phyloP scores from a whole-genome alignment of 2,329 filamentous ascomycete genomes.

The Penicillium fuscoglaucum region DNA sequence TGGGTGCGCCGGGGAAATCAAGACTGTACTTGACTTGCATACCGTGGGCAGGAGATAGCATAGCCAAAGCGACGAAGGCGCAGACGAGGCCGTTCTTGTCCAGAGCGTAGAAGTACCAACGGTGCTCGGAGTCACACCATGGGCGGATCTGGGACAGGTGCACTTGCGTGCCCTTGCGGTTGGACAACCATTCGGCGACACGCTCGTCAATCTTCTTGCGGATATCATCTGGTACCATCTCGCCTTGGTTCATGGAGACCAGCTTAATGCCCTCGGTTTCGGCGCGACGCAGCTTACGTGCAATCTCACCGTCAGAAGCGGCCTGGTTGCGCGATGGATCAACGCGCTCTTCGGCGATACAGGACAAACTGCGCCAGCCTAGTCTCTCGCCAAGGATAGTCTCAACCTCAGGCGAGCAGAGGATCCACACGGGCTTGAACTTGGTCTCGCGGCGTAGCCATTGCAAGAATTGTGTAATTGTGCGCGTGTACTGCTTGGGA shows the following conservation, averaged over 20 bases:
- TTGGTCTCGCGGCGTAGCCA: conserved; percentile 69
- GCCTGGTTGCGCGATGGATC: conserved; percentile 69
- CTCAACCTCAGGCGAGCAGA: conserved; percentile 77
- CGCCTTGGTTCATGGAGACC: conserved; percentile 67
- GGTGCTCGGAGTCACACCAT: conserved; percentile 80
- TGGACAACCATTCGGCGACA: conserved; percentile 75
- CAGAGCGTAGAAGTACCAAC: conserved; percentile 80
- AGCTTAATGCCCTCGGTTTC: conserved; percentile 84
- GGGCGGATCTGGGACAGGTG: conserved; percentile 87
- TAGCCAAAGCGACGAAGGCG: conserved; percentile 78
- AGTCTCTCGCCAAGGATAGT: conserved; percentile 76
- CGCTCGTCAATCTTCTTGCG: conserved; percentile 68
- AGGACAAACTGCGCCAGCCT: conserved; percentile 85
- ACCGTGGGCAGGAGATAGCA: conserved; percentile 75
- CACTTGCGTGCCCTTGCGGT: conserved; percentile 80
- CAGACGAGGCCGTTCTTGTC: conserved; percentile 70
- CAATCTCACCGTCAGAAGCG: conserved; percentile 64
- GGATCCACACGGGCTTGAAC: conserved; percentile 83
- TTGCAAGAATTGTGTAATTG: conserved; percentile 72
- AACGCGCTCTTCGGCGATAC: conserved; percentile 84
- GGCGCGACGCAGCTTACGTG: conserved; percentile 75
- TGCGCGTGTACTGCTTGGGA: conserved; percentile 69
- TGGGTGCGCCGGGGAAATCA: conserved; percentile 85
- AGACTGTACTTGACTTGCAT: conserved; percentile 97
- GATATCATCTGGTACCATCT: conserved; percentile 64